Evolutionary conservation across 768 basidiomycete species (phyloP), one percentile per base, ranked within the genome.

Genomic region (Chiua virens): DNA sequence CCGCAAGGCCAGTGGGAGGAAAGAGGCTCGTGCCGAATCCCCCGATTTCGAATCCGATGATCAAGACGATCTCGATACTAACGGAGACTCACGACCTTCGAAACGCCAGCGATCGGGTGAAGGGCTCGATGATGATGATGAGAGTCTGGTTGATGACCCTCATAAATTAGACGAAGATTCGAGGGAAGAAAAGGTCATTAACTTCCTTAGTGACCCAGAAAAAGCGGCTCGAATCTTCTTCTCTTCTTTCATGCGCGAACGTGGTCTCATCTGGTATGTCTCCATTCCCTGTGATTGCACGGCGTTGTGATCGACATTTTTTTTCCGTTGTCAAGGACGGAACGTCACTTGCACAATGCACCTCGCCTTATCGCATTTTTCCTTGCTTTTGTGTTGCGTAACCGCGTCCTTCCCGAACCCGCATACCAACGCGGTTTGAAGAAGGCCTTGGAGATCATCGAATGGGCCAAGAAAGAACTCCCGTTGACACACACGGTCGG

Each of bases 241-340:
- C 52, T 86, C 87, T 0, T 86, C 86, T 5, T 79, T 81, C 57
- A 85, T 83, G 70, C 75, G 80, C 32, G 78, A 82, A 47, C 80
- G 81, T 50, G 89, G 89, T 22, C 74, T 87, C 42, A 76, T 83
- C 48, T 89, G 85, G 88, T 87, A 52, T n/a, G 75, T 61, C 7
- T 9, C 6, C 44, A 17, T 54, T 25, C 30, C 46, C 41, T 42
- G 8, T 27, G 36, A 44, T 48, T 21, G 18, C 5, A 5, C 18
- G n/a, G 17, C 8, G 28, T 36, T 13, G 36, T 22, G n/a, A 42
- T 49, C 43, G 25, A 22, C 32, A 23, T 30, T 42, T 22, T 58
- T 28, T 14, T 11, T 14, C 9, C 27, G 7, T 23, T 27, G 5
- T 41, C 28, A 67, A 82, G 79, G 69, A 69, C 70, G 18, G 76